Conservation (phyloP, 495 filamentous ascomycete species). For the Talaromyces stipitatus region DNA sequence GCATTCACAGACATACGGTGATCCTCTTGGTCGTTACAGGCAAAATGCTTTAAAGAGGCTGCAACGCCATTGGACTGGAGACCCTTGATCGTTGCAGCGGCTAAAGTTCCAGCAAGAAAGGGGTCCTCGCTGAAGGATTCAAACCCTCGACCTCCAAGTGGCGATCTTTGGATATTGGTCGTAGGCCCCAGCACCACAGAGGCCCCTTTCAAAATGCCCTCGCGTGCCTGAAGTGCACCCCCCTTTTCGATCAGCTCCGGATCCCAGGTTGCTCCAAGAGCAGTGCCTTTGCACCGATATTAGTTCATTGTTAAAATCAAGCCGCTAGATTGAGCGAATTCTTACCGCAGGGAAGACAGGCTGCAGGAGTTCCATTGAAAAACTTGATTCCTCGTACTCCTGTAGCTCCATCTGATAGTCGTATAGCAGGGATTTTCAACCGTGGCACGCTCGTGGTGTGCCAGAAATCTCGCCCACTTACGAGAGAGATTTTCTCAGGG, state of each 20-base stretch:
- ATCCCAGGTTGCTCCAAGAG: conserved; percentile 66
- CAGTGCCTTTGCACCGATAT: too few relatives aligned
- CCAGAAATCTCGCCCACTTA: conserved; percentile 65
- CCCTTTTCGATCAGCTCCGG: conserved; percentile 49
- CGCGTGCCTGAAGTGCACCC: conserved; percentile 58
- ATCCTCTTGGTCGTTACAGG: conserved; percentile 76
- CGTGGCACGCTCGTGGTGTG: conserved; percentile 59
- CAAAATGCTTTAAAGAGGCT: conserved; percentile 72
- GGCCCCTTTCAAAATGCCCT: conserved; percentile 63
- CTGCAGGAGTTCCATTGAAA: conserved; percentile 60
- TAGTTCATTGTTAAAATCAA: too few relatives aligned
- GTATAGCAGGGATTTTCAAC: conserved; percentile 59
- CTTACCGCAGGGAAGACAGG: conserved; percentile 64
- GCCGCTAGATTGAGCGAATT: too few relatives aligned
- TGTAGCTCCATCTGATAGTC: conserved; percentile 67
- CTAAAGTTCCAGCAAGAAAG: conserved; percentile 57
- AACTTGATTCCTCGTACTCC: conserved; percentile 64
- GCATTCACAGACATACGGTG: conserved; percentile 59
- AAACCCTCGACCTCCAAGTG: conserved; percentile 70
- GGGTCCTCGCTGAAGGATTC: conserved; percentile 78
- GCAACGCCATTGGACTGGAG: conserved; percentile 63
- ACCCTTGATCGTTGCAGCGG: conserved; percentile 57
- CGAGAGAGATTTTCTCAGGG: too few relatives aligned
- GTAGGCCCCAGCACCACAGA: conserved; percentile 69
- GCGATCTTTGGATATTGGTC: conserved; percentile 69